Evolutionary conservation across 2,329 filamentous ascomycete species (phyloP), one percentile per base, ranked within the genome.

Genomic region (Pseudogymnoascus sp.): DNA sequence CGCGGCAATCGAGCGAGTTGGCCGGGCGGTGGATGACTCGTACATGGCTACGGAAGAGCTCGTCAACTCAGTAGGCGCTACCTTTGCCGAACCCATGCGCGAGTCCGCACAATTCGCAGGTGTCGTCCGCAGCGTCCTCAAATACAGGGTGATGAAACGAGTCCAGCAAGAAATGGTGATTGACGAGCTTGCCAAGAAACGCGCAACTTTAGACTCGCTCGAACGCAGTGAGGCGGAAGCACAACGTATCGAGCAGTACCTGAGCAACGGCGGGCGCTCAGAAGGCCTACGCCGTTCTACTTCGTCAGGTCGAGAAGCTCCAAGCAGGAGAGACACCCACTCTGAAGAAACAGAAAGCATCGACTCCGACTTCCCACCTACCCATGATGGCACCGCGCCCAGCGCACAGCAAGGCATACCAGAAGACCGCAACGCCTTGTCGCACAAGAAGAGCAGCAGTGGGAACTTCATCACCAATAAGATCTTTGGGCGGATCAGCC

Each of bases 111-210:
- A 99, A 72, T 99, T 99, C 74, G 95, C 95, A 0, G 91, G 95
- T 10, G 91, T 99, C 0, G 95, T 99, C 3, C 86, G 93, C 43
- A 90, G 82, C 68, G 93, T 99, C 35, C 79, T 99, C 62, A 86
- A 90, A 67, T 99, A 97, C 74, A 83, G 95, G 14, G 89, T 98
- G 2, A 79, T 97, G 66, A 99, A 99, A 79, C 85, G 95, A 56
- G 91, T 99, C 61, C 95, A 99, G 73, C 92, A 98, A 75, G 95
- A 99, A 73, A 93, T 98, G 87, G 98, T 95, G 1, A 88, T 89
- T 50, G 95, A 99, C 64, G 93, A 99, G 70, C 81, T 99, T 10
- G 84, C 88, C 62, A 96, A 93, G 81, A 98, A 98, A 79, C 86
- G 84, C 70, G 79, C 83, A 2, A 81, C 95, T 11, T 81, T 99